Percentiles rank a stretch among this genome's conserved stretches.
Conservation (phyloP, 192 early-diverging fungal species). For the Blastocladiella britannica region DNA sequence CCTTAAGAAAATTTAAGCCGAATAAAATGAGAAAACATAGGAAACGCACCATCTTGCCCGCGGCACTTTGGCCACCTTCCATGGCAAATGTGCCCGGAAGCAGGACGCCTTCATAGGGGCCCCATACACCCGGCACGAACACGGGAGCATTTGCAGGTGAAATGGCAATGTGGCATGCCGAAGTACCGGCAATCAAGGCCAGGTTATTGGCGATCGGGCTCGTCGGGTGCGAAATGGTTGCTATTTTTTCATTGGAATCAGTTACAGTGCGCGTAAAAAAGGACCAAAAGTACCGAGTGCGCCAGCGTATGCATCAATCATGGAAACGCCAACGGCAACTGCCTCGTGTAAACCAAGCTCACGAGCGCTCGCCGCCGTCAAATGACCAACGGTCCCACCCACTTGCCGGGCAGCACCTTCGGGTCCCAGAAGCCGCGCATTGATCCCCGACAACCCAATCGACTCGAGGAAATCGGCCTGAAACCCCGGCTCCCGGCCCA, state of each 20-base stretch:
- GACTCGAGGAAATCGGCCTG: slow-evolving; percentile 23
- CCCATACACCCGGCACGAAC: slow-evolving; percentile 37
- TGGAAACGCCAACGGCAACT: slow-evolving; percentile 31
- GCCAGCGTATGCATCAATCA: slow-evolving; percentile 62
- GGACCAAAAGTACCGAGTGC: slow-evolving; percentile 31
- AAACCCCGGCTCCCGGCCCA: slow-evolving; percentile 23
- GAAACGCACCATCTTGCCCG: slow-evolving; percentile 22
- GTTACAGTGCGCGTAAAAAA: background rate
- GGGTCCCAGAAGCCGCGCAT: too few relatives aligned
- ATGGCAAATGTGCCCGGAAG: slow-evolving; percentile 28
- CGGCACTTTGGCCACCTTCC: slow-evolving; percentile 57
- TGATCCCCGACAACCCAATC: slow-evolving; percentile 36
- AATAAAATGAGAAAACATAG: too few relatives aligned
- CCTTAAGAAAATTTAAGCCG: too few relatives aligned
- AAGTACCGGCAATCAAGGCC: slow-evolving; percentile 51
- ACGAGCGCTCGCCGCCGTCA: slow-evolving; percentile 24
- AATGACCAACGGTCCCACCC: slow-evolving; percentile 29
- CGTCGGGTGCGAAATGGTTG: too few relatives aligned
- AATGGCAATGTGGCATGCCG: slow-evolving; percentile 47
- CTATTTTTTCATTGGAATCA: too few relatives aligned
- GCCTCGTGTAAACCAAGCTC: slow-evolving; percentile 32
- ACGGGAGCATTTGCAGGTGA: slow-evolving; percentile 12
- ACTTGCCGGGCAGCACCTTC: too few relatives aligned
- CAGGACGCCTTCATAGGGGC: slow-evolving; percentile 38
- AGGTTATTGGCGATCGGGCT: slow-evolving; percentile 11